Conservation (phyloP, 176 grass and related monocot species). For the Hordeum vulgare region MorexV3_pseudomolecules_assembly NC_058523.1:178719251-178719750, state of each 20-base stretch:
- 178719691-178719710: constrained; percentile 3
- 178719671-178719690: background rate
- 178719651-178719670: background rate
- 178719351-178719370: constrained; percentile 40
- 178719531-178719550: constrained; percentile 85
- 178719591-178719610: constrained; percentile 85
- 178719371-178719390: background rate
- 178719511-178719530: constrained; percentile 79
- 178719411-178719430: background rate
- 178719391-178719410: background rate
- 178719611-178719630: constrained; percentile 38
- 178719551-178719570: constrained; percentile 68
- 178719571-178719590: constrained; percentile 86
- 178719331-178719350: constrained; percentile 49
- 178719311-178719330: constrained; percentile 54
- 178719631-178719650: background rate
- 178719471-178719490: constrained; percentile 79
- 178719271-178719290: constrained; percentile 69
- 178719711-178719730: background rate
- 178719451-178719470: constrained; percentile 34
- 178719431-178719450: background rate
- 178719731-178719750: constrained; percentile 6
- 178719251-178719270: constrained; percentile 95
- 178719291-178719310: constrained; percentile 82
- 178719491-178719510: constrained; percentile 88